Evolutionary conservation across 495 filamentous ascomycete species (phyloP), one percentile per base, ranked within the genome.

Genomic region (Immersiella caudata): DNA sequence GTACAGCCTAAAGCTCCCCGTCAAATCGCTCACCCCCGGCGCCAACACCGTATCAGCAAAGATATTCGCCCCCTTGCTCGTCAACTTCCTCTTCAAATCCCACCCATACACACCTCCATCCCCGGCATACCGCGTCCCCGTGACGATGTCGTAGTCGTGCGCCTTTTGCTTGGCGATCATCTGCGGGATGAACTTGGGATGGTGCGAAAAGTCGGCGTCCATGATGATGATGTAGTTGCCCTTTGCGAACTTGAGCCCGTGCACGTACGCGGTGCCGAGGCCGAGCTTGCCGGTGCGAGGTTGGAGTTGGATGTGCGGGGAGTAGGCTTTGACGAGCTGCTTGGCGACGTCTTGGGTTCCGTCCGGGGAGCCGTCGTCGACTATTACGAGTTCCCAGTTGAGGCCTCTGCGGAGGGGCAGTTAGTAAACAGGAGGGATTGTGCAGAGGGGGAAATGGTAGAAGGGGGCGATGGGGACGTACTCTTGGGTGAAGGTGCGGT

Each of bases 151-250:
- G 80, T 91, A 95, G 78, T 91, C 87, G 69, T 80, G 83, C 24
- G 74, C 77, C 79, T 83, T 83, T 79, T 94, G 93, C 72, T 85
- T 86, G 62, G 81, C 80, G 68, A 97, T 92, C 92, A 97, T 96
- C 73, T 89, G 82, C 64, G 91, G 87, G 75, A 97, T 92, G 85
- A 96, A 97, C 82, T 96, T 96, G 74, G 93, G 93, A 81, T 99
- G 95, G 83, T 99, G 96, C 75, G 88, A 91, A 87, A 99, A 99
- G 80, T 99, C 95, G 79, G 95, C 95, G 83, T 99, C 95, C 95
- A 99, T 98, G 84, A 99, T 99, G 83, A 99, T 92, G 66, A 99
- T 90, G 78, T 87, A 98, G 84, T 93, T 97, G 69, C 95, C 95
- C 24, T 88, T 92, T 40, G 83, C 89, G 75, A 88, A 97, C 74